Conservation (phyloP, 306 rosid genomes). For the Cyamopsis tetragonoloba region DNA sequence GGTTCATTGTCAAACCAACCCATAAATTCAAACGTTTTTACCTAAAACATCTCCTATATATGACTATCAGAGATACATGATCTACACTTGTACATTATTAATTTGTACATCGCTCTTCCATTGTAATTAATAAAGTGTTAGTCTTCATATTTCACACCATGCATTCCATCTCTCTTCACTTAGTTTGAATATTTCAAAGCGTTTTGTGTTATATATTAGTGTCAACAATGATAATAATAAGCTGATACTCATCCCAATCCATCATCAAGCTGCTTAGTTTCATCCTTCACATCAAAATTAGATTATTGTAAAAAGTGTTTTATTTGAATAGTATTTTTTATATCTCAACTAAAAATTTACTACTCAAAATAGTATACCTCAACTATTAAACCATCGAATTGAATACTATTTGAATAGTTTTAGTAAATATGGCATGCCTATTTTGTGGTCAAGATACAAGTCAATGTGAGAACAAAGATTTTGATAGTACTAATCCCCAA, state of each 20-base stretch:
- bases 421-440: not conserved
- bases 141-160: not conserved
- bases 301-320: not conserved
- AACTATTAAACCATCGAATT: too few species aligned
- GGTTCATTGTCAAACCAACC: slow-evolving; percentile 24
- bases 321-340: too few species aligned
- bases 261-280: not conserved
- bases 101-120: not conserved
- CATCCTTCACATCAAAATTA: not conserved
- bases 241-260: not conserved
- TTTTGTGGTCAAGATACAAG: slow-evolving; percentile 20
- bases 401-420: too few species aligned
- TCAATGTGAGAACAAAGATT: slow-evolving; percentile 23
- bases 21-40: slow-evolving; percentile 21
- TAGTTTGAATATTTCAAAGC: not conserved
- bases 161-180: too few species aligned
- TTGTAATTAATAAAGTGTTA: not conserved
- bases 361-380: too few species aligned
- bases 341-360: too few species aligned
- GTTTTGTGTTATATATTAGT: not conserved
- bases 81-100: too few species aligned
- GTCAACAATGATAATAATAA: not conserved
- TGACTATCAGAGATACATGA: too few species aligned
- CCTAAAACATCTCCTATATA: slow-evolving; percentile 19
- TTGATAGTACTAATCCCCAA: not conserved